Conservation (phyloP, 306 rosid species). For the Cucumis cinereus region DNA sequence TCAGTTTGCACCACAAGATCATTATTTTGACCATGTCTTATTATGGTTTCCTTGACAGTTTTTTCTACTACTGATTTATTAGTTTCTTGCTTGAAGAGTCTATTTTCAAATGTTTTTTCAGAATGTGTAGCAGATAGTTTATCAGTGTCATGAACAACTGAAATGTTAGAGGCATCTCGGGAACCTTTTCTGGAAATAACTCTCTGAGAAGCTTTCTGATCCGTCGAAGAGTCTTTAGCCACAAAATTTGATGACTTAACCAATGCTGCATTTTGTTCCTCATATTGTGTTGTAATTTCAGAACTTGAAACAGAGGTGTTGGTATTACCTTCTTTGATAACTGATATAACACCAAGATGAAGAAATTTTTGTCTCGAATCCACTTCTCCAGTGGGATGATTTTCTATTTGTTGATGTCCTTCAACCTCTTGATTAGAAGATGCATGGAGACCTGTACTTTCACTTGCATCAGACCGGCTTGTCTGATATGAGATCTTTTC, state of each 20-base stretch:
- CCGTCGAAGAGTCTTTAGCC: slow-evolving; percentile 17
- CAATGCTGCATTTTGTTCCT: slow-evolving; percentile 24
- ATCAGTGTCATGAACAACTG: slow-evolving; percentile 27
- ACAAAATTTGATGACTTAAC: slow-evolving; percentile 17
- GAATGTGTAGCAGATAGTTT: slow-evolving; percentile 26
- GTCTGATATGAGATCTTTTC: slow-evolving; percentile 24
- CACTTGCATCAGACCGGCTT: slow-evolving; percentile 23
- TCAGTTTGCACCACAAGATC: slow-evolving; percentile 25
- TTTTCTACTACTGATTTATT: slow-evolving; percentile 21
- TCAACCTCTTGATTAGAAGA: slow-evolving; percentile 33
- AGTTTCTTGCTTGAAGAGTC: slow-evolving; percentile 25
- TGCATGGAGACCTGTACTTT: slow-evolving; percentile 15
- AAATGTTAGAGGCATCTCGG: slow-evolving; percentile 18
- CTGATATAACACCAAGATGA: slow-evolving; percentile 36
- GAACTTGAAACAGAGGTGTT: slow-evolving; percentile 25
- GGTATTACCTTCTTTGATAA: slow-evolving; percentile 17
- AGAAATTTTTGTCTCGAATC: slow-evolving; percentile 29
- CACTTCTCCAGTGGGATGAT: slow-evolving; percentile 14
- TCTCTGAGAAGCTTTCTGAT: slow-evolving; percentile 29
- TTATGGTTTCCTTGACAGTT: slow-evolving; percentile 27
- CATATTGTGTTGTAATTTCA: slow-evolving; percentile 24
- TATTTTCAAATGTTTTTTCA: slow-evolving; percentile 23
- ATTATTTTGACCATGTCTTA: slow-evolving; percentile 35
- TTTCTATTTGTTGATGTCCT: slow-evolving; percentile 25
- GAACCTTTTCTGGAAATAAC: slow-evolving; percentile 34